Evolutionary conservation across 2,329 filamentous ascomycete species (phyloP), one percentile per base, ranked within the genome.

Genomic region (Arthrinium puccinioides): DNA sequence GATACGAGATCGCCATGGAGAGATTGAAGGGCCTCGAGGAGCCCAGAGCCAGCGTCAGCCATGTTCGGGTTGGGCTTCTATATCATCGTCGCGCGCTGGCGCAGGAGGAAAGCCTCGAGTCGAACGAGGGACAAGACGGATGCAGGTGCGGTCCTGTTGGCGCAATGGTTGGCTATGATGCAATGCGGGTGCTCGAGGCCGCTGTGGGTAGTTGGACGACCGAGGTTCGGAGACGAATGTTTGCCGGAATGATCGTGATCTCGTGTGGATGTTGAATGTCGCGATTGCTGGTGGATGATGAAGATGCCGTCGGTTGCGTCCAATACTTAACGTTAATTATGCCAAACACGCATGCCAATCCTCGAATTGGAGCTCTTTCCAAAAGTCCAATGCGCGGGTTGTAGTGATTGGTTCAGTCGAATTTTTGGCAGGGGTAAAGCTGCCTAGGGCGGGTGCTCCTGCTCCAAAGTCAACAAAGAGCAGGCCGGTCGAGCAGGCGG

Each of bases 1-100:
- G 83, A 80, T 49, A 84, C 69, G 44, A 98, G 78, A 64, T 95
- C 88, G 59, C 84, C 79, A 61, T 94, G 86, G 51, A 98, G 79
- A 60, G 79, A 81, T 66, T 89, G 81, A 53, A 97, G 78, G 62
- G 80, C 77, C 55, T 82, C 82, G 55, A 94, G 72, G 55, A 75
- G 78, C 58, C 80, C 81, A 56, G 78, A 78, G 58, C 80, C 80
- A 57, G 78, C 68, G 55, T 84, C 81, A 59, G 82, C 79, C 87
- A 92, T 90, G 48, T 54, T 66, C 61, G 48, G 45, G 26, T 33
- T 38, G 32, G 41, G 34, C 50, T 62, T 27, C 24, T 71, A 71
- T 70, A 58, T 65, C 69, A 72, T 70, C 50, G 53, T 57, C 47
- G 52, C 49, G 39, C 33, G 26, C 16, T 36, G 23, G 33, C 19